These are phyloP conservation scores for Pistacia integerrima DNA, from an alignment of 345 rosid genomes.

Conservation along the genomic window DNA sequence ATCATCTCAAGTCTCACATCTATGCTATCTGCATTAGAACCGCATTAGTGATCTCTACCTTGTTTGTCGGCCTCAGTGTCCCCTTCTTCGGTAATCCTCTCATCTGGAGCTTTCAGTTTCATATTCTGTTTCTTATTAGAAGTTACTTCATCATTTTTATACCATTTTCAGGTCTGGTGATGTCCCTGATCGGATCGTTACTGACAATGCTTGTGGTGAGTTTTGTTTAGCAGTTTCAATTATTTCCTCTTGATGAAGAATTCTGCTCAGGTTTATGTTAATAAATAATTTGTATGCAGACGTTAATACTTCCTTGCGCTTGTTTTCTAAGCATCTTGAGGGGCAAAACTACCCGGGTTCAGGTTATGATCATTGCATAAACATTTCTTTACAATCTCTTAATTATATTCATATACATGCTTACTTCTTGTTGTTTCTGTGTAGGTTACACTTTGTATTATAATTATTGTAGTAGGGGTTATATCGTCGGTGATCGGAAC, in stretches of 20 bases:
- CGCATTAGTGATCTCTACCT: conserved; percentile 68
- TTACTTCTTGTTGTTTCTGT: not conserved
- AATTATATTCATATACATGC: not conserved
- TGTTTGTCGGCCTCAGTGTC: conserved; percentile 73
- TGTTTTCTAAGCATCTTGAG: conserved; percentile 83
- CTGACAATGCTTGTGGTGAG: conserved; percentile 94
- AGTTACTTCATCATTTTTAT: too few relatives aligned
- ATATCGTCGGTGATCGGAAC: conserved; percentile 69
- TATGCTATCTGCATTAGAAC: conserved; percentile 74
- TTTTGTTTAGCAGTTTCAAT: conserved; percentile 6
- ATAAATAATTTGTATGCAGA: conserved; percentile 38
- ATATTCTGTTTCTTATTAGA: too few relatives aligned
- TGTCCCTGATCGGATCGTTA: conserved; percentile 88
- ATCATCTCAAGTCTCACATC: conserved; percentile 52
- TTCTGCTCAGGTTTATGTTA: not conserved
- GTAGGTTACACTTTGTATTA: conserved; percentile 55
- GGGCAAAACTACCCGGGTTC: conserved; percentile 50
- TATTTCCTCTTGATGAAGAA: too few relatives aligned
- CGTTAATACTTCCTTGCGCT: conserved; percentile 89
- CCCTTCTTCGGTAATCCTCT: conserved; percentile 77
- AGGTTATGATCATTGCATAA: conserved; percentile 46
- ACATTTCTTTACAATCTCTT: not conserved
- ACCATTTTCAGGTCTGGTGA: conserved; percentile 60
- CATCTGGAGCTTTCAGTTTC: too few relatives aligned
- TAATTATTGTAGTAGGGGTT: conserved; percentile 67